phyloP scores from a whole-genome alignment of 2,329 filamentous ascomycete species.

The Emericellopsis atlantica region DNA sequence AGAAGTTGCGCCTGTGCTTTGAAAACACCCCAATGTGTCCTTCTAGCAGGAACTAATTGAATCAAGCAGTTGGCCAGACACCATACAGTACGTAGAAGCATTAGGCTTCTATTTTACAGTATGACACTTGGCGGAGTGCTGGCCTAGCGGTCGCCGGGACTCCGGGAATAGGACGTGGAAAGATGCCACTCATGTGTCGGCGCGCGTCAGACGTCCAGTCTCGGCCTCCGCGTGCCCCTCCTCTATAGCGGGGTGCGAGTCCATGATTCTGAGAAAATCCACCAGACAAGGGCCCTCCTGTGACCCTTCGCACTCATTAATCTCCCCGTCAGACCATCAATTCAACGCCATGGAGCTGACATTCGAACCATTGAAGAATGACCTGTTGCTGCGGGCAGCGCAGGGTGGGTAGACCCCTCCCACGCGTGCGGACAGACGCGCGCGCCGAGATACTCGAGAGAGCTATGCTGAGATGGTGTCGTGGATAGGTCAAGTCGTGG shows the following conservation, averaged over 20 bases:
- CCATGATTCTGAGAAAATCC: neutral
- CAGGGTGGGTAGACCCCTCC: conserved; percentile 48
- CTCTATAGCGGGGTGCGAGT: neutral
- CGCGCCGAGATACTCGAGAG: neutral
- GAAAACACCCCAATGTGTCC: no score
- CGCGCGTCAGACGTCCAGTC: no score
- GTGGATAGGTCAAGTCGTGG: conserved; percentile 65
- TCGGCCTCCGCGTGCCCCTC: no score
- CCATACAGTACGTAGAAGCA: no score
- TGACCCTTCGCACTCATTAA: neutral
- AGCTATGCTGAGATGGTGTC: conserved; percentile 9
- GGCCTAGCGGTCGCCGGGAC: no score
- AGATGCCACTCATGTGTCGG: no score
- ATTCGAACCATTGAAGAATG: conserved; percentile 83
- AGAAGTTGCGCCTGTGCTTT: no score
- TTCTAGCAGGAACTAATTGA: no score
- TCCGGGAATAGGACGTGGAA: no score
- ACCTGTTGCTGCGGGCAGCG: conserved; percentile 80
- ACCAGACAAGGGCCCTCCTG: neutral
- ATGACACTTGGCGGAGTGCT: no score
- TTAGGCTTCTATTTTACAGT: no score
- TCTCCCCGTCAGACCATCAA: neutral
- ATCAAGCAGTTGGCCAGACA: no score
- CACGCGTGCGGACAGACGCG: neutral
- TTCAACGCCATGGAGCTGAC: conserved; percentile 45